phyloP scores from a whole-genome alignment of 768 basidiomycete genomes.

The Lentinula sp. region DNA sequence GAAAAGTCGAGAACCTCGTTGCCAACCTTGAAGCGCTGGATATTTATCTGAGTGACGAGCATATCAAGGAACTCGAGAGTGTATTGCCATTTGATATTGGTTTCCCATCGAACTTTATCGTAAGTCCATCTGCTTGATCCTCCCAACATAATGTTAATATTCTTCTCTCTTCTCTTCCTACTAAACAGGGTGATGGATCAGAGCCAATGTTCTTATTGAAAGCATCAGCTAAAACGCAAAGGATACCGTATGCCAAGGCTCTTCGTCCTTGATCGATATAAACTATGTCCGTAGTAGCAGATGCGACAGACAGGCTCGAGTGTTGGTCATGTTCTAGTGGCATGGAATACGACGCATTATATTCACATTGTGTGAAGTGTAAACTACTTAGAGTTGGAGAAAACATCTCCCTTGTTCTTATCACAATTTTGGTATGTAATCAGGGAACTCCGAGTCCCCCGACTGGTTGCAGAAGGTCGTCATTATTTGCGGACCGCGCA shows the following conservation, averaged over 20 bases:
- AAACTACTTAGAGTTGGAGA: too few relatives aligned
- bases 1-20: slow-evolving; percentile 33
- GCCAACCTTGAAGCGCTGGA: slow-evolving; percentile 34
- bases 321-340: too few relatives aligned
- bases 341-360: too few relatives aligned
- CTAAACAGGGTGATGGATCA: slow-evolving; percentile 19
- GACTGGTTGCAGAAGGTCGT: too few relatives aligned
- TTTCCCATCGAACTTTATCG: slow-evolving; percentile 23
- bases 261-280: not conserved
- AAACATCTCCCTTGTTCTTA: too few relatives aligned
- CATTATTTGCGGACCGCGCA: too few relatives aligned
- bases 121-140: not conserved
- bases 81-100: slow-evolving; percentile 30
- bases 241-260: not conserved
- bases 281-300: too few relatives aligned
- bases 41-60: slow-evolving; percentile 28
- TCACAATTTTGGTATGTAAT: too few relatives aligned
- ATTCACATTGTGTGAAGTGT: too few relatives aligned
- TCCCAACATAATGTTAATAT: not conserved
- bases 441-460: too few relatives aligned
- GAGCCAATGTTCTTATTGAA: slow-evolving; percentile 11
- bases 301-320: too few relatives aligned
- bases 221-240: slow-evolving; percentile 6
- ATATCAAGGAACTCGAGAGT: slow-evolving; percentile 30
- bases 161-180: not conserved